phyloP scores from a whole-genome alignment of 176 grass and related monocot genomes.

The Themeda triandra region DNA sequence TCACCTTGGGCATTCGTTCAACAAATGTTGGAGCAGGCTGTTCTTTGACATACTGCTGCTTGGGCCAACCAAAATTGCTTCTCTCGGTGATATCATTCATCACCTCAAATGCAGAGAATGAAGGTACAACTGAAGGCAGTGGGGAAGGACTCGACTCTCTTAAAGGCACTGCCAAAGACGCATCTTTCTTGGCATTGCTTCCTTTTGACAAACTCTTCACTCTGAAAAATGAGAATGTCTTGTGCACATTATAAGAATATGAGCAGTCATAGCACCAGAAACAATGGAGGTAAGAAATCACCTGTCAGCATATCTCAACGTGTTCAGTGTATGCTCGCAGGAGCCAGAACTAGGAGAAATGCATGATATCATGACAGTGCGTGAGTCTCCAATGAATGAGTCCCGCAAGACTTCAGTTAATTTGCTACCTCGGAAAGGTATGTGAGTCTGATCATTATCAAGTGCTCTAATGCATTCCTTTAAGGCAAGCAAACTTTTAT shows the following conservation, averaged over 20 bases:
- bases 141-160: constrained; percentile 64
- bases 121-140: constrained; percentile 42
- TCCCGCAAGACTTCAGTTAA: constrained; percentile 94
- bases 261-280: constrained; percentile 14
- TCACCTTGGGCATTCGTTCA: constrained; percentile 43
- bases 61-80: constrained; percentile 64
- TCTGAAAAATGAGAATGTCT: constrained; percentile 38
- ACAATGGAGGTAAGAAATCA: constrained; percentile 27
- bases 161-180: constrained; percentile 40
- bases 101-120: constrained; percentile 44
- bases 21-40: constrained; percentile 26
- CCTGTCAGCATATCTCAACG: constrained; percentile 99
- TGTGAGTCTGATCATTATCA: constrained; percentile 96
- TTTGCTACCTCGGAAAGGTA: constrained; percentile 99
- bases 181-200: constrained; percentile 69
- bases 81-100: constrained; percentile 59
- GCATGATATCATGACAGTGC: constrained; percentile 99
- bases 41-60: constrained; percentile 52
- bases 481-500: constrained; percentile 98
- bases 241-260: constrained; percentile 17
- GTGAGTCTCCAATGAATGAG: constrained; percentile 90
- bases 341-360: constrained; percentile 98
- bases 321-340: constrained; percentile 98
- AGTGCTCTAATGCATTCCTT: constrained; percentile 99
- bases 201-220: constrained; percentile 97